Percentiles rank a stretch among this genome's conserved stretches.
Conservation (phyloP, 352 stramenopile genomes). For the Phytophthora multivora region DNA sequence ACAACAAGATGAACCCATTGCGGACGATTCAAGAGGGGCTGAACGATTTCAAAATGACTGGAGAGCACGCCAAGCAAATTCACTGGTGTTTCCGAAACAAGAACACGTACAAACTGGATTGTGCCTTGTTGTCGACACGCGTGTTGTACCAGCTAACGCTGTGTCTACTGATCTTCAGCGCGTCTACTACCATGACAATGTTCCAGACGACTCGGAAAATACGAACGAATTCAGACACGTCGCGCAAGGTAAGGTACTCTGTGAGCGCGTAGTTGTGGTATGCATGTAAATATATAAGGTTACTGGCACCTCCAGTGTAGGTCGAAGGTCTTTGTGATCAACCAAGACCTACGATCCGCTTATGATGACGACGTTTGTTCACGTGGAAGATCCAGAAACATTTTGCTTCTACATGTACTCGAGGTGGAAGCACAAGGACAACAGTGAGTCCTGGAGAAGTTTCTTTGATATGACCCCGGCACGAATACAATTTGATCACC, state of each 20-base stretch:
- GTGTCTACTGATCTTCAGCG: slow-evolving; percentile 3
- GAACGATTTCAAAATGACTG: no score
- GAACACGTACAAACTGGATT: no score
- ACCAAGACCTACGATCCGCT: slow-evolving; percentile 14
- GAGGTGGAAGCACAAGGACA: slow-evolving; percentile 13
- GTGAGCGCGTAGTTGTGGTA: neutral
- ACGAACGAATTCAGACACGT: no score
- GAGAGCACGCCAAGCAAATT: no score
- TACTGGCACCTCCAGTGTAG: slow-evolving; percentile 12
- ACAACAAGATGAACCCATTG: no score
- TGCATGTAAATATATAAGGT: slow-evolving; percentile 4
- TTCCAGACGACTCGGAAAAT: slow-evolving; percentile 5
- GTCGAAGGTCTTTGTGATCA: slow-evolving; percentile 24
- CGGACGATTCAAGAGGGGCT: no score
- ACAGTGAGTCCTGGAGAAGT: slow-evolving; percentile 3
- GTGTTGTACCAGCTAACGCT: slow-evolving; percentile 1
- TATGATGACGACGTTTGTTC: slow-evolving; percentile 21
- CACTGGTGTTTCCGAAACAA: no score
- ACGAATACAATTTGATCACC: no score
- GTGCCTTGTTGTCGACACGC: neutral
- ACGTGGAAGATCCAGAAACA: slow-evolving; percentile 14
- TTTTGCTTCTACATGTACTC: slow-evolving; percentile 16
- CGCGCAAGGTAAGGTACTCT: slow-evolving; percentile 6
- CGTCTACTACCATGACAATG: neutral
- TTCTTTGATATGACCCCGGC: slow-evolving; percentile 12